A percentile compares a stretch with the other conserved stretches of the same genome.
Evolutionary conservation across 2,329 filamentous ascomycete genomes (phyloP).

Genomic region (Fusarium penzigii): DNA sequence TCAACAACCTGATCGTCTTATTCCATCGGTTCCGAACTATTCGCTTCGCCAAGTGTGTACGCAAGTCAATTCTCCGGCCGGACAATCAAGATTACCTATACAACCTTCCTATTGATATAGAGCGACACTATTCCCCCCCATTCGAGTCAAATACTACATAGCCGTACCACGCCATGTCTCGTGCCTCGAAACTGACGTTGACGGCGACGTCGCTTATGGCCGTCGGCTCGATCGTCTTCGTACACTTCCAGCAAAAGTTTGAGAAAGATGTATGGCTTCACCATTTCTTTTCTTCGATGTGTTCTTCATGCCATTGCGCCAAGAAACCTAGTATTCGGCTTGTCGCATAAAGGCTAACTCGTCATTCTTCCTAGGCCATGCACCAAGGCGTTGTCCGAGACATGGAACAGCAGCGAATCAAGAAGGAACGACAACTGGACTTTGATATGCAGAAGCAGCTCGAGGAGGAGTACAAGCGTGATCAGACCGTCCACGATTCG

Average conservation of each 20-base stretch:
- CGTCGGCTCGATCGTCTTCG: slow-evolving; percentile 74
- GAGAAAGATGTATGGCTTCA: slow-evolving; percentile 69
- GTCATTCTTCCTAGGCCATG: slow-evolving; percentile 68
- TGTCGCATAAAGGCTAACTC: slow-evolving; percentile 6
- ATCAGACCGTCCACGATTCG: slow-evolving; percentile 70
- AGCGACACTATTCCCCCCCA: background rate
- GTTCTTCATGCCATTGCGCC: background rate
- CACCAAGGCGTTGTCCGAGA: slow-evolving; percentile 92
- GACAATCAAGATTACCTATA: background rate
- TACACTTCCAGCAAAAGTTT: slow-evolving; percentile 84
- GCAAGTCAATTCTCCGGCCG: no score
- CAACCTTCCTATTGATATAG: background rate
- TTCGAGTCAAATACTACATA: background rate
- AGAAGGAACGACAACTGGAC: slow-evolving; percentile 87
- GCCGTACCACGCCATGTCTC: slow-evolving; percentile 66
- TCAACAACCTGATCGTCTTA: background rate
- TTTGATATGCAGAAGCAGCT: slow-evolving; percentile 88
- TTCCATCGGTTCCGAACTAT: background rate
- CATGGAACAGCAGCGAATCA: slow-evolving; percentile 89
- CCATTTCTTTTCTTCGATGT: no score
- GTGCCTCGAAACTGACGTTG: slow-evolving; percentile 84
- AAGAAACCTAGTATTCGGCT: background rate
- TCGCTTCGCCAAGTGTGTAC: background rate
- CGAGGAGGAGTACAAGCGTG: slow-evolving; percentile 86
- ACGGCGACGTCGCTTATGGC: slow-evolving; percentile 76